Evolutionary conservation across 176 grass and related monocot genomes (phyloP).

Genomic region (Leersia perrieri): DNA sequence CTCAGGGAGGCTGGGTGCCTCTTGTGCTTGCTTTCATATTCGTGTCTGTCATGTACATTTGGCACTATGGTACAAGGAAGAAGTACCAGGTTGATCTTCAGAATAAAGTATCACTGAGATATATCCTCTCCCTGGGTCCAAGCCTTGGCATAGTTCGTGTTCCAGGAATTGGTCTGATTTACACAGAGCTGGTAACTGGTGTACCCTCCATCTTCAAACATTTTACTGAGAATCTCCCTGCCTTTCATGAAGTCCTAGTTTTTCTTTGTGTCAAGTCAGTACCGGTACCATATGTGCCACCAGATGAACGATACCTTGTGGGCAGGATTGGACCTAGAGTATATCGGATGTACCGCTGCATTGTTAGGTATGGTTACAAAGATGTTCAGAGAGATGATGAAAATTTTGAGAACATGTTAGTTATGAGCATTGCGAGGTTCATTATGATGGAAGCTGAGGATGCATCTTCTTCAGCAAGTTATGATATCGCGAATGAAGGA

Average conservation of each 20-base stretch:
- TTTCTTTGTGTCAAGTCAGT: slow-evolving; percentile 97
- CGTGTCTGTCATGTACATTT: slow-evolving; percentile 94
- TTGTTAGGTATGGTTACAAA: slow-evolving; percentile 92
- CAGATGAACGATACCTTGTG: slow-evolving; percentile 81
- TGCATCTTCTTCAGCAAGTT: slow-evolving; percentile 51
- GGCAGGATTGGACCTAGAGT: slow-evolving; percentile 77
- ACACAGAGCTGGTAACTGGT: slow-evolving; percentile 89
- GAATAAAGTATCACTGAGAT: slow-evolving; percentile 98
- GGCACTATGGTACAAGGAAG: slow-evolving; percentile 76
- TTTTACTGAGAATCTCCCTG: slow-evolving; percentile 92
- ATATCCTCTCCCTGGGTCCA: slow-evolving; percentile 80
- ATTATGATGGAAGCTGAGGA: slow-evolving; percentile 95
- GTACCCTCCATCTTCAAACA: slow-evolving; percentile 93
- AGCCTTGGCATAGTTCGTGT: slow-evolving; percentile 95
- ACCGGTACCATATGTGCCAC: slow-evolving; percentile 69
- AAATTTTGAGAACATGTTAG: slow-evolving; percentile 85
- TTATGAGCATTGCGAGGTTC: slow-evolving; percentile 96
- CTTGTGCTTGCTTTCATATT: slow-evolving; percentile 77
- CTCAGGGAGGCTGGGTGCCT: slow-evolving; percentile 90
- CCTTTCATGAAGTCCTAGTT: slow-evolving; percentile 92
- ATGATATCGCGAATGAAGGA: slow-evolving; percentile 78
- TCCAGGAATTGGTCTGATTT: slow-evolving; percentile 93
- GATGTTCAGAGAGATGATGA: slow-evolving; percentile 85
- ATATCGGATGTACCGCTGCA: slow-evolving; percentile 95
- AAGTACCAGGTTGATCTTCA: slow-evolving; percentile 92